Evolutionary conservation across 2,329 filamentous ascomycete genomes (phyloP), one percentile per base, ranked within the genome.

Genomic region (Xylaria hypoxylon): DNA sequence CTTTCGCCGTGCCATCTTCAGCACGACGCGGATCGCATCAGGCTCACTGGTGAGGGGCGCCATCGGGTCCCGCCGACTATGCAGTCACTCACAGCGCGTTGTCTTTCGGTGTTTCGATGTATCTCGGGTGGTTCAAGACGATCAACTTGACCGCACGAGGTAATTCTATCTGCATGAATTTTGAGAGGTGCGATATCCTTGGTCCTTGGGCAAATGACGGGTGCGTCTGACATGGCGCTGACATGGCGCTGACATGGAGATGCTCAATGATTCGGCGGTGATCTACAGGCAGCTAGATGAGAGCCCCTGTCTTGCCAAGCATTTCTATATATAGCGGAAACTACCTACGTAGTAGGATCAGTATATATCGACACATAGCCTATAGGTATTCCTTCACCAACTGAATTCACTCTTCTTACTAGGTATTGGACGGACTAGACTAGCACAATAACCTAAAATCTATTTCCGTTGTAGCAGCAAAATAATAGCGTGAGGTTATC

Each of bases 11-110:
- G 83, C 82, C 31, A 80, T 79, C 69, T 87, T 85, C 45, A 89
- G 80, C 28, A 85, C 80, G 59, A 88, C 82, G 77, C 86, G 81
- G 60, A 88, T 76, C 70, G 86, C 85, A 65, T 85, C 83, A 55
- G 86, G 86, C 68, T 87, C 86, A 40, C 80, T 81, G 62, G 82
- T 85, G 57, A 85, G 79, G 59, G 86, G 86, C 64, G 86, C 84
- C 86, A 87, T 87, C 22, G 35, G 1, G 52, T 8, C 35, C 35
- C 1, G 35, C 13, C 5, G 7, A 24, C 2, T 17, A 24, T 7
- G n/a, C 22, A 19, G 28, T 22, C 47, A 11, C 6, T 24, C 3
- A 17, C 19, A n/a, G 4, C 11, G 19, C 17, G 7, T 42, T 55
- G 19, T 42, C 52, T 10, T 33, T 2, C 17, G 19, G 33, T 47